Percentiles rank a stretch among this genome's conserved stretches.
These are phyloP conservation scores for Blastobotrys capitulatus DNA, from an alignment of 1,139 yeast genomes.

Conservation along the genomic window DNA sequence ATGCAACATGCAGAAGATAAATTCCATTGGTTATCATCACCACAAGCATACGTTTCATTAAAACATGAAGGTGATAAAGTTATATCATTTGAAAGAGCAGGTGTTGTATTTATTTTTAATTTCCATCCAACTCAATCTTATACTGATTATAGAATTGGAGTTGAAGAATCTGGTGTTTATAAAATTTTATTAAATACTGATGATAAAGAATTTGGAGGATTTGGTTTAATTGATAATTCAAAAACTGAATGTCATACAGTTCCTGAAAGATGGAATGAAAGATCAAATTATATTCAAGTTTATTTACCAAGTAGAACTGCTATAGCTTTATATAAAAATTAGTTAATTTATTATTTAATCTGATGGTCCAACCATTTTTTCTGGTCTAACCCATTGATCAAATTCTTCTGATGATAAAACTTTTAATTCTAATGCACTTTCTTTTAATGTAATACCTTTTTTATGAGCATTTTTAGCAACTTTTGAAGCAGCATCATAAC, in stretches of 20 bases:
- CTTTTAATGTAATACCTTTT: constrained; percentile 92
- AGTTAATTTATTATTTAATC: constrained; percentile 19
- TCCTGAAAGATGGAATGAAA: constrained; percentile 71
- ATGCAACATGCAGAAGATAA: constrained; percentile 72
- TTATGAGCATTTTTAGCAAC: constrained; percentile 98
- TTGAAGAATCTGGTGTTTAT: constrained; percentile 72
- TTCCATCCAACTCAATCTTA: constrained; percentile 82
- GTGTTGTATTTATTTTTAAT: constrained; percentile 77
- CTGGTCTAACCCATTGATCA: constrained; percentile 96
- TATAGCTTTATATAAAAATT: constrained; percentile 50
- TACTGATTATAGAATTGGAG: constrained; percentile 85
- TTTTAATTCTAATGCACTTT: constrained; percentile 87
- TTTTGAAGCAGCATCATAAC: constrained; percentile 95
- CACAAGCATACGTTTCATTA: constrained; percentile 81
- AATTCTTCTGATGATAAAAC: constrained; percentile 79
- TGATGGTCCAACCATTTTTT: constrained; percentile 91
- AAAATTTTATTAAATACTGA: constrained; percentile 73
- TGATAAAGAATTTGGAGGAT: constrained; percentile 71
- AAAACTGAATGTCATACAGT: constrained; percentile 50
- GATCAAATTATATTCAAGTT: constrained; percentile 71
- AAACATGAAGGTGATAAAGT: constrained; percentile 88
- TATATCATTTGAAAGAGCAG: constrained; percentile 82
- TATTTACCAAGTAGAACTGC: constrained; percentile 84
- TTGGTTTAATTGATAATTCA: constrained; percentile 58
- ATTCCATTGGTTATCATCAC: constrained; percentile 67